Conservation (phyloP, 208 protist species). For the Leishmania lainsoni region DNA sequence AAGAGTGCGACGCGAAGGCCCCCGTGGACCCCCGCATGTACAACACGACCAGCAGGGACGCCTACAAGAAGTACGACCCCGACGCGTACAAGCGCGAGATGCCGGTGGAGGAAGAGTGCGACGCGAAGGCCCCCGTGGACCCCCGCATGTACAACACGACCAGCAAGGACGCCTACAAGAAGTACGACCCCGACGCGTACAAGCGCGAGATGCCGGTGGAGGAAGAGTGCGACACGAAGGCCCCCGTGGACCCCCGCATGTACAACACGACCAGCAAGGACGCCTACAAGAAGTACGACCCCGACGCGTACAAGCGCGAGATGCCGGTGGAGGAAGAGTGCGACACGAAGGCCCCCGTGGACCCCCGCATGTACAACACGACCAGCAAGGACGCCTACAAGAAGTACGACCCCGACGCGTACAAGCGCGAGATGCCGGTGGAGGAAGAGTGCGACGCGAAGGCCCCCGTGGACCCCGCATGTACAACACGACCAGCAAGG, state of each 20-base stretch:
- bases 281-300: slow-evolving; percentile 28
- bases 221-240: slow-evolving; percentile 13
- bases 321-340: neutral
- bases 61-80: slow-evolving; percentile 12
- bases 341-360: slow-evolving; percentile 2
- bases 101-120: too few species aligned
- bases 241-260: slow-evolving; percentile 25
- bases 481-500: too few species aligned
- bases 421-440: slow-evolving; percentile 11
- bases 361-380: slow-evolving; percentile 33
- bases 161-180: slow-evolving; percentile 41
- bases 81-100: neutral
- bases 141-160: slow-evolving; percentile 55
- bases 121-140: neutral
- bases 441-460: neutral
- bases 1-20: too few species aligned
- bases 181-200: slow-evolving; percentile 47
- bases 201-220: slow-evolving; percentile 19
- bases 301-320: slow-evolving; percentile 18
- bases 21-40: too few species aligned
- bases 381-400: slow-evolving; percentile 26
- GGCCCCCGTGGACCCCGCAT: slow-evolving; percentile 27
- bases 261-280: slow-evolving; percentile 23
- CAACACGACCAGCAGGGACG: slow-evolving; percentile 33
- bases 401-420: slow-evolving; percentile 24